These are phyloP conservation scores for Bacterosira constricta DNA, from an alignment of 108 stramenopile species.

Conservation along the genomic window DNA sequence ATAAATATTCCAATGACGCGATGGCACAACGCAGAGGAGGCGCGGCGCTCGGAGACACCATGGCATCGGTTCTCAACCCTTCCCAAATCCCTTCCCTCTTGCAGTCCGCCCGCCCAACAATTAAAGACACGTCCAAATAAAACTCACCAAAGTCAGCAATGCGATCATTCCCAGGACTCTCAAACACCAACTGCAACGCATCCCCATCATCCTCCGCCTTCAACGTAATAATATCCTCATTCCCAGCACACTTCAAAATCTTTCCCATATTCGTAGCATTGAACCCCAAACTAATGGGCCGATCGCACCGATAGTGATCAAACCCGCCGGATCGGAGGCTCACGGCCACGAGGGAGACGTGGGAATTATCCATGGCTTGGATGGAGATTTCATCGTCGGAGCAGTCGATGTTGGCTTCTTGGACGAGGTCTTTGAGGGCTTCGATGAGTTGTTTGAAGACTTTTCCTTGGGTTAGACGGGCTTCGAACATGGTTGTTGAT, in stretches of 20 bases:
- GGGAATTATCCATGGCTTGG: conserved; percentile 99
- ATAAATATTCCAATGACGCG: no score
- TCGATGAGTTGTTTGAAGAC: conserved; percentile 97
- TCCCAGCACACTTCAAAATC: conserved; percentile 98
- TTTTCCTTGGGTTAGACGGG: conserved; percentile 88
- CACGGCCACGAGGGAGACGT: conserved; percentile 95
- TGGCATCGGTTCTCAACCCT: no score
- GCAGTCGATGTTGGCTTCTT: conserved; percentile 95
- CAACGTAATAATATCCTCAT: conserved; percentile 94
- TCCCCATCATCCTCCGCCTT: conserved; percentile 97
- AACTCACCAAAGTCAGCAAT: conserved; percentile 97
- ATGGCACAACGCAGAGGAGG: no score
- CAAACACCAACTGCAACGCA: conserved; percentile 92
- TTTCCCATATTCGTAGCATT: conserved; percentile 95
- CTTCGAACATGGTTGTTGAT: conserved; percentile 94
- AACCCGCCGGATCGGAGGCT: conserved; percentile 84
- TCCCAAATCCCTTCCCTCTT: neutral
- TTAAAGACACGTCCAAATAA: neutral
- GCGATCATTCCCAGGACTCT: conserved; percentile 71
- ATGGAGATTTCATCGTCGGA: conserved; percentile 87
- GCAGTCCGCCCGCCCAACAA: neutral
- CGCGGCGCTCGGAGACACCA: no score
- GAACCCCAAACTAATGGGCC: conserved; percentile 90
- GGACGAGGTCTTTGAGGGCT: conserved; percentile 96
- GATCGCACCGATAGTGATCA: conserved; percentile 97